Conservation (phyloP, 2,329 filamentous ascomycete genomes). For the Aspergillus sp. region DNA sequence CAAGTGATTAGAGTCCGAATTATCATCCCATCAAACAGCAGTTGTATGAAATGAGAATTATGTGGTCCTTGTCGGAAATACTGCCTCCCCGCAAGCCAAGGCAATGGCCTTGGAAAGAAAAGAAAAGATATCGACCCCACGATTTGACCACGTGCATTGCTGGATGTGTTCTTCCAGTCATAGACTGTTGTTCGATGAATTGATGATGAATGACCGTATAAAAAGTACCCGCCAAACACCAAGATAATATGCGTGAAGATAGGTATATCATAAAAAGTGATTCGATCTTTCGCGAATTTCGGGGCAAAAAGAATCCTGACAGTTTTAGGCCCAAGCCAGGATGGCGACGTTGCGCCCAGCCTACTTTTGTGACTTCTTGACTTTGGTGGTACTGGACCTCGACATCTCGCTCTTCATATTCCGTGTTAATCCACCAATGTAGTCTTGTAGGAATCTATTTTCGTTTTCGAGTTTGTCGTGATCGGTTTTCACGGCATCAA, state of each 20-base stretch:
- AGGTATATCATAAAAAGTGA: conserved; percentile 4
- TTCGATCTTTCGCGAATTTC: conserved; percentile 17
- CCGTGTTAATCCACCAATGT: conserved; percentile 94
- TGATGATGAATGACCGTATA: conserved; percentile 10
- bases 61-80: neutral
- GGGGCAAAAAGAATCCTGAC: conserved; percentile 16
- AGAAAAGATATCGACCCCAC: neutral
- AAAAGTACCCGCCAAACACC: conserved; percentile 4
- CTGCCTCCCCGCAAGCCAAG: neutral
- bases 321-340: conserved; percentile 11
- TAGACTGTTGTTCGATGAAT: neutral
- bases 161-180: conserved; percentile 5
- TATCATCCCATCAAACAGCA: neutral
- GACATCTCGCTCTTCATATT: conserved; percentile 60
- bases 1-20: conserved; percentile 15
- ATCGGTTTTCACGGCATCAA: conserved; percentile 90
- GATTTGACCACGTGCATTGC: neutral
- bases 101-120: neutral
- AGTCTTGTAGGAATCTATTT: conserved; percentile 96
- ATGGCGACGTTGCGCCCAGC: conserved; percentile 2
- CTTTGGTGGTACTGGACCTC: conserved; percentile 52
- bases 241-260: conserved; percentile 4
- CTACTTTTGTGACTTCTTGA: conserved; percentile 48
- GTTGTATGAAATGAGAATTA: neutral
- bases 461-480: conserved; percentile 96